These are phyloP conservation scores for Trypanosoma conorhini DNA, from an alignment of 208 protist genomes.

Conservation along the genomic window DNA sequence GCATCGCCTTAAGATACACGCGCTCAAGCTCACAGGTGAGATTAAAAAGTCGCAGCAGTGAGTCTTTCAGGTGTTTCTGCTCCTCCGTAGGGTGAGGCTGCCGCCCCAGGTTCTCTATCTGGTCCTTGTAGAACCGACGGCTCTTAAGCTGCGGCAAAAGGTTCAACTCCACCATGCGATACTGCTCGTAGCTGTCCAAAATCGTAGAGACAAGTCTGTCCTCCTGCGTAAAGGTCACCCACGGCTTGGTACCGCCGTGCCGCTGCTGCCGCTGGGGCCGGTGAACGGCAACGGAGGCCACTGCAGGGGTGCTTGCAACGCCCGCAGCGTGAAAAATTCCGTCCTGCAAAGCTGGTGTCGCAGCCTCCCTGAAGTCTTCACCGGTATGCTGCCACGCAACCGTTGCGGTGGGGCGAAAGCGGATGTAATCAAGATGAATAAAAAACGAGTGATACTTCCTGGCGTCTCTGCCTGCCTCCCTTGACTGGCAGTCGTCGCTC, in stretches of 20 bases:
- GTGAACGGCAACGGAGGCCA: not conserved
- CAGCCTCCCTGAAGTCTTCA: not conserved
- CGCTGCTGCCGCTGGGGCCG: too few relatives aligned
- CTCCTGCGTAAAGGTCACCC: conserved; percentile 55
- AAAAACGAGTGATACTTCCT: conserved; percentile 41
- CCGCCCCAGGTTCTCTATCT: conserved; percentile 45
- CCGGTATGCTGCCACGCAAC: not conserved
- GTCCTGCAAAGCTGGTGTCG: not conserved
- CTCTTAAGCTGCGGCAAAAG: conserved; percentile 64
- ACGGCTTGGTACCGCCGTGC: conserved; percentile 3
- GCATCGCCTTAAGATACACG: conserved; percentile 20
- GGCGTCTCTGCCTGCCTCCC: not conserved
- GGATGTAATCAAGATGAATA: conserved; percentile 79
- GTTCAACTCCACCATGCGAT: conserved; percentile 73
- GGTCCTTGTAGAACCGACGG: conserved; percentile 60
- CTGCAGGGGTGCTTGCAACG: not conserved
- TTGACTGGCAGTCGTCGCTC: conserved; percentile 6
- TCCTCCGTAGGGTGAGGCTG: conserved; percentile 37
- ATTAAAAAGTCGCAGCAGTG: conserved; percentile 3
- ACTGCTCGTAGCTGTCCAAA: conserved; percentile 78
- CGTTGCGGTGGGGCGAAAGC: conserved; percentile 45
- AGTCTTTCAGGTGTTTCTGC: conserved; percentile 28
- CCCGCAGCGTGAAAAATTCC: not conserved
- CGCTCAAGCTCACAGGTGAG: conserved; percentile 25
- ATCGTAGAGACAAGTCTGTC: conserved; percentile 55